Conservation (phyloP, 805 yeast genomes). For the Vanderwaltozyma verrucispora region DNA sequence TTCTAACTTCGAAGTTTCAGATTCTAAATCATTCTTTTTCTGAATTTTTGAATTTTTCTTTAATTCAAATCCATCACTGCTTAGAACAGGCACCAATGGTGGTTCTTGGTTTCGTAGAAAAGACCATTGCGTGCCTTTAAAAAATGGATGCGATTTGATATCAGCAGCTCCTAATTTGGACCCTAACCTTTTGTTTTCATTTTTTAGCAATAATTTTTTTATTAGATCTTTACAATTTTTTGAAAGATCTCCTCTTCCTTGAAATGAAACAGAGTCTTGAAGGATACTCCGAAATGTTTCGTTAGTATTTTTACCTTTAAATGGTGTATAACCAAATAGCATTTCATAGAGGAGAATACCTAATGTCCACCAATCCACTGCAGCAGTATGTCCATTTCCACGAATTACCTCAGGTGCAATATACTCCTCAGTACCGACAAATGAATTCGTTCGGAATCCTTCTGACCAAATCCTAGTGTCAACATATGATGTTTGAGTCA, state of each 20-base stretch:
- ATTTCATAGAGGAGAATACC: conserved; percentile 93
- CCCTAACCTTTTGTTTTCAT: conserved; percentile 82
- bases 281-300: conserved; percentile 82
- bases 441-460: conserved; percentile 93
- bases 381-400: conserved; percentile 95
- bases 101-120: conserved; percentile 84
- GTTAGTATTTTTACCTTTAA: conserved; percentile 83
- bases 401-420: conserved; percentile 97
- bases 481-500: conserved; percentile 23
- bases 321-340: conserved; percentile 93
- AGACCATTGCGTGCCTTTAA: conserved; percentile 94
- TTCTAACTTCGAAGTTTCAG: conserved; percentile 4
- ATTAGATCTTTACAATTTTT: conserved; percentile 71
- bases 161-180: conserved; percentile 93
- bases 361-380: conserved; percentile 99
- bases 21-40: conserved; percentile 15
- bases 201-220: conserved; percentile 73
- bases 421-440: conserved; percentile 98
- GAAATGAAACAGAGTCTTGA: conserved; percentile 73
- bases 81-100: conserved; percentile 84
- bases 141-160: conserved; percentile 81
- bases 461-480: conserved; percentile 95
- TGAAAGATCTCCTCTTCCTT: conserved; percentile 55
- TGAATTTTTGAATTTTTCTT: conserved; percentile 23
- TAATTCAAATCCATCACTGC: conserved; percentile 41